Evolutionary conservation across 2,329 filamentous ascomycete genomes (phyloP).

Genomic region (Clarireedia homoeocarpa): DNA sequence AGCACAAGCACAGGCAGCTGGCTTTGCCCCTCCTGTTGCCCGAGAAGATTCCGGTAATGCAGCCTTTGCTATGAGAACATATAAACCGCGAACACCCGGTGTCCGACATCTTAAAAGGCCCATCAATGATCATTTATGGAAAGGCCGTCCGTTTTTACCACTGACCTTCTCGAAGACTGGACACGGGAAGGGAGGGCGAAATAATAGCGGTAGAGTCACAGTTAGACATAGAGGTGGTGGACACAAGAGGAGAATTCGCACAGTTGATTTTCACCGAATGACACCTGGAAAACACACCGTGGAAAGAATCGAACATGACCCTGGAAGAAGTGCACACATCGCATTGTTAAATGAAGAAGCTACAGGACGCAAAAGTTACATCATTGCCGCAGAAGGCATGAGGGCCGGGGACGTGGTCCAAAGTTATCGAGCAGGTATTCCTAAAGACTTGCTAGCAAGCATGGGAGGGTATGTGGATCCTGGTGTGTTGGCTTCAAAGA

Average conservation of each 20-base stretch:
- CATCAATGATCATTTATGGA: conserved; percentile 95
- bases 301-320: conserved; percentile 94
- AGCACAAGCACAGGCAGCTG: conserved; percentile 30
- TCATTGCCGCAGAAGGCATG: conserved; percentile 91
- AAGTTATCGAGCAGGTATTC: conserved; percentile 86
- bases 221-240: conserved; percentile 90
- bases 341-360: conserved; percentile 72
- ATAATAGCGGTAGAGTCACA: conserved; percentile 77
- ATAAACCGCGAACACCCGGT: conserved; percentile 90
- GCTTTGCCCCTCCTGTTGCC: conserved; percentile 38
- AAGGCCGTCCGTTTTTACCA: conserved; percentile 72
- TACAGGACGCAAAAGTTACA: conserved; percentile 75
- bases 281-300: conserved; percentile 77
- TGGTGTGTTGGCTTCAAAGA: conserved; percentile 91
- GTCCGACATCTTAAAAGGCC: conserved; percentile 84
- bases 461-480: conserved; percentile 94
- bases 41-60: conserved; percentile 32
- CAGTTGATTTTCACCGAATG: conserved; percentile 78
- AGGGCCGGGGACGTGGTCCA: conserved; percentile 84
- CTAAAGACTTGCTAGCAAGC: conserved; percentile 72
- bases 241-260: conserved; percentile 83
- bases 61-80: conserved; percentile 57
- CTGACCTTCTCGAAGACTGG: conserved; percentile 91
- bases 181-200: conserved; percentile 85
- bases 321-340: conserved; percentile 86